These are phyloP conservation scores for Pleurotus sapidus DNA, from an alignment of 768 basidiomycete species.

Conservation along the genomic window DNA sequence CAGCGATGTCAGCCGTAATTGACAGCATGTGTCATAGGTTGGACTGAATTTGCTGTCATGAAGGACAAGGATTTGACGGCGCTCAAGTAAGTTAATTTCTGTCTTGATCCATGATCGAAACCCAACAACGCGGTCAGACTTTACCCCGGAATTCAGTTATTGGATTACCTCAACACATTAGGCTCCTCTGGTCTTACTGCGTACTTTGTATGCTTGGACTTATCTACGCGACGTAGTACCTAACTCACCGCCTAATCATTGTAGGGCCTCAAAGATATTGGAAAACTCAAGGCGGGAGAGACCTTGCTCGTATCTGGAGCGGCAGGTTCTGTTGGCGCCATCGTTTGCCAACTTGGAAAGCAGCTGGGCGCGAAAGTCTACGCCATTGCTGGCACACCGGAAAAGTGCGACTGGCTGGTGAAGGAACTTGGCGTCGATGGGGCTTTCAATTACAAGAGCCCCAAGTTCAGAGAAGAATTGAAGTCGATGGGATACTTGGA, in stretches of 20 bases:
- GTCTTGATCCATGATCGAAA: neutral
- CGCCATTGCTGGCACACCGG: conserved; percentile 80
- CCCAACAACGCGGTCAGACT: neutral
- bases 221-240: neutral
- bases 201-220: conserved; percentile 63
- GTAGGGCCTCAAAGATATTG: conserved; percentile 82
- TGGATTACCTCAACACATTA: conserved; percentile 85
- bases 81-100: conserved; percentile 45
- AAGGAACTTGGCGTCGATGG: conserved; percentile 80
- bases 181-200: conserved; percentile 81
- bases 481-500: conserved; percentile 78
- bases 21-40: conserved; percentile 41
- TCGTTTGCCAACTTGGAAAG: conserved; percentile 85
- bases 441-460: conserved; percentile 85
- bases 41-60: conserved; percentile 73
- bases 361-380: conserved; percentile 77
- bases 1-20: neutral
- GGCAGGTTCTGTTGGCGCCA: conserved; percentile 85
- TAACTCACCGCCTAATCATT: neutral
- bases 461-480: conserved; percentile 69
- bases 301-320: conserved; percentile 86
- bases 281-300: conserved; percentile 79
- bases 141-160: conserved; percentile 44
- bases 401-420: conserved; percentile 87
- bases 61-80: conserved; percentile 49